Conservation (phyloP, 805 yeast genomes). For the Ogataea sp. region DNA sequence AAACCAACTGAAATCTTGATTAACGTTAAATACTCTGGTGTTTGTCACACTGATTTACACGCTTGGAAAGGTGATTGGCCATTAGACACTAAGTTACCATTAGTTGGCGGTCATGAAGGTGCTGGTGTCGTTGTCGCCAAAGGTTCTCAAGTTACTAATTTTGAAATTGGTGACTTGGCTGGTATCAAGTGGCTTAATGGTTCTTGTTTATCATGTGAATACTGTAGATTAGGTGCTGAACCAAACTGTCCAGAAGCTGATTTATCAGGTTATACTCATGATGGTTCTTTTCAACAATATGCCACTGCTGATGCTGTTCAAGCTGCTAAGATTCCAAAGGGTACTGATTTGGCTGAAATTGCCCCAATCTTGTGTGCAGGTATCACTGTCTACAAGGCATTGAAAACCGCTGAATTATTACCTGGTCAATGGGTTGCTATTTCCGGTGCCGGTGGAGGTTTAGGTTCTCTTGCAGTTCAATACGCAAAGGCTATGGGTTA, state of each 20-base stretch:
- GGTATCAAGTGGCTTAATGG: conserved; percentile 83
- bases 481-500: conserved; percentile 72
- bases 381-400: conserved; percentile 84
- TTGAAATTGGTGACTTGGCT: conserved; percentile 73
- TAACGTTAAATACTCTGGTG: conserved; percentile 83
- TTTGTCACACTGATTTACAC: conserved; percentile 90
- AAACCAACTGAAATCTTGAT: conserved; percentile 70
- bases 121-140: conserved; percentile 78
- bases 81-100: conserved; percentile 59
- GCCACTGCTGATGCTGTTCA: conserved; percentile 84
- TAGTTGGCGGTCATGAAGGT: conserved; percentile 88
- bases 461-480: conserved; percentile 70
- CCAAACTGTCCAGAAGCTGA: conserved; percentile 65
- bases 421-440: conserved; percentile 71
- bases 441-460: conserved; percentile 79
- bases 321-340: conserved; percentile 72
- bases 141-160: conserved; percentile 61
- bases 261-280: conserved; percentile 81
- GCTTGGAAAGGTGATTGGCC: conserved; percentile 97
- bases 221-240: conserved; percentile 59
- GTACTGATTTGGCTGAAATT: conserved; percentile 63
- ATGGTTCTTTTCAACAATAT: conserved; percentile 88
- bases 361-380: conserved; percentile 90
- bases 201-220: conserved; percentile 71
- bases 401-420: conserved; percentile 68